Evolutionary conservation across 2,329 filamentous ascomycete species (phyloP).

Genomic region (Fusarium kyushuense): DNA sequence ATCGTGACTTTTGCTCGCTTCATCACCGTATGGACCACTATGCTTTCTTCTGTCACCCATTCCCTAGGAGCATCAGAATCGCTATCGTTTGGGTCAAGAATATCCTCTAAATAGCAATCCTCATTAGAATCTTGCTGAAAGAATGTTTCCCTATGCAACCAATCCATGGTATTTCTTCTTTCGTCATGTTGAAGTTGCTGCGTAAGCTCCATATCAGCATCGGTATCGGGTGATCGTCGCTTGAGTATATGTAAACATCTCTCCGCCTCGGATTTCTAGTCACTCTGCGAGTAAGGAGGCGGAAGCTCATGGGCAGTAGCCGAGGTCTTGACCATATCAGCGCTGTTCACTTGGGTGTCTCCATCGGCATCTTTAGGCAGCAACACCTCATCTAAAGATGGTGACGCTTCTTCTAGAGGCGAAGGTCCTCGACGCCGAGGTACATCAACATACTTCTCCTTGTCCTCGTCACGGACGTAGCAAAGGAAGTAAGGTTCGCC

Average conservation of each 20-base stretch:
- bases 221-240: not conserved
- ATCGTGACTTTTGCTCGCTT: slow-evolving; percentile 10
- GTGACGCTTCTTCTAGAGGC: slow-evolving; percentile 15
- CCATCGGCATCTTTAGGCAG: slow-evolving; percentile 43
- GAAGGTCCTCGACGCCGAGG: slow-evolving; percentile 54
- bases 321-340: slow-evolving; percentile 6
- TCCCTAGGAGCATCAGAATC: slow-evolving; percentile 5
- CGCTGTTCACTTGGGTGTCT: slow-evolving; percentile 31
- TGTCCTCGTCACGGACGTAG: slow-evolving; percentile 78
- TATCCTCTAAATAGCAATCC: not conserved
- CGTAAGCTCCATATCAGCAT: not conserved
- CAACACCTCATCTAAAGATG: slow-evolving; percentile 18
- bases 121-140: not conserved
- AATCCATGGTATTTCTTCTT: not conserved
- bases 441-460: slow-evolving; percentile 64
- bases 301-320: slow-evolving; percentile 20
- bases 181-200: not conserved
- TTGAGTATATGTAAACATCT: not conserved
- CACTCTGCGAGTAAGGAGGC: slow-evolving; percentile 34
- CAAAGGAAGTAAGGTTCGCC: slow-evolving; percentile 88
- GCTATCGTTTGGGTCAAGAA: not conserved
- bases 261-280: slow-evolving; percentile 32
- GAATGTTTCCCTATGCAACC: not conserved
- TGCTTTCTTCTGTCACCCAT: not conserved
- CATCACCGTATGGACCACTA: not conserved